Base-by-base conservation (phyloP, 2,329 filamentous ascomycete species). In the Phialocephala sp. region DNA sequence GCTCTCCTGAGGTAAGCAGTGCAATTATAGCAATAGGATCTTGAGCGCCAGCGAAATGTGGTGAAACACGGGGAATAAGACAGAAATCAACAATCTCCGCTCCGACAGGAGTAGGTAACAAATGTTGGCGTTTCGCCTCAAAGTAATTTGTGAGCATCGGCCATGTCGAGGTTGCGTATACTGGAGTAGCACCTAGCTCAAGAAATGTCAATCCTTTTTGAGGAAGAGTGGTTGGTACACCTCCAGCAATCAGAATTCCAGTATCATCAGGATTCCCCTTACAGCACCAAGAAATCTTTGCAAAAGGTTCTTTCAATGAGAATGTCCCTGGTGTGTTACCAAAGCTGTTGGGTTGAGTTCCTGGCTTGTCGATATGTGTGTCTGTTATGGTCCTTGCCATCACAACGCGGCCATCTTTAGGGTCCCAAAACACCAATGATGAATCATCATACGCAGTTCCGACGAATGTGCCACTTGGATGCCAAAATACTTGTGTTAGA, bases 221-320 rank as follows among this genome's bases (percentile, higher is more conserved):
- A 4, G 87, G 82, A 45, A 88, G 84, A 20, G 89, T 89, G 0
- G 86, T 84, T 1, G 86, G 82, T 67, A 90, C 86, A 4, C 95
- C 95, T 36, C 95, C 95, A 2, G 93, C 91, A 63, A 99, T 85
- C 45, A 99, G 80, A 27, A 99, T 83, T 1, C 89, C 94, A 20
- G 93, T 98, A 74, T 99, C 94, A 73, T 99, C 95, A 0, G 93
- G 91, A 74, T 98, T 97, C 66, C 89, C 85, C 76, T 97, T 97
- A 64, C 92, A 94, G 79, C 95, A 99, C 95, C 95, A 99, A 1
- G 89, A 86, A 63, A 98, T 88, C 68, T 89, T 89, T 67, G 87
- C 87, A 66, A 94, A 91, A 0, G 93, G 92, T 63, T 92, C 90
- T 67, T 91, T 90, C 15, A 90, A 79, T 18, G 83, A 83, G 50